phyloP scores from a whole-genome alignment of 805 yeast species.

The Lachancea waltii region DNA sequence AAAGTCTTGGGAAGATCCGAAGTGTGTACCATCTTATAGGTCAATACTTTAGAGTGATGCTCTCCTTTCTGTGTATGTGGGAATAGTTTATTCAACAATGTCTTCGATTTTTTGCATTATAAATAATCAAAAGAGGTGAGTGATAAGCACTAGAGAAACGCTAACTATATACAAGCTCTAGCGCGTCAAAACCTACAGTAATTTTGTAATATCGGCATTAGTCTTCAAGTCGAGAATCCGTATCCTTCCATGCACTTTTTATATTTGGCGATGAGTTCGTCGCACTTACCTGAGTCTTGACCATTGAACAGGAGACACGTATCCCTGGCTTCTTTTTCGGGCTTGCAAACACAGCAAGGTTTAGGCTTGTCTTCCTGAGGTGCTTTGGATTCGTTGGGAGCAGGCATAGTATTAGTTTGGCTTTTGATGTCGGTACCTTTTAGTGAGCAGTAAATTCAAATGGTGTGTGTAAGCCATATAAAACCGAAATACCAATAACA shows the following conservation, averaged over 20 bases:
- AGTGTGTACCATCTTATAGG: constrained; percentile 19
- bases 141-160: too few species aligned
- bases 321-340: constrained; percentile 75
- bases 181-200: too few species aligned
- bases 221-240: too few species aligned
- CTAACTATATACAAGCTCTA: neutral
- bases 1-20: constrained; percentile 20
- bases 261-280: constrained; percentile 61
- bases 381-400: neutral
- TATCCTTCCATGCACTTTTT: constrained; percentile 87
- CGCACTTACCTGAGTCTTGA: constrained; percentile 77
- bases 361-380: constrained; percentile 52
- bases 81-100: too few species aligned
- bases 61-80: too few species aligned
- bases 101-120: neutral
- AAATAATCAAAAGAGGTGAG: too few species aligned
- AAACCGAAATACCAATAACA: too few species aligned
- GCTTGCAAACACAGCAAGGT: constrained; percentile 94
- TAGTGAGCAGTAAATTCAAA: too few species aligned
- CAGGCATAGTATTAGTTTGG: neutral
- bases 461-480: too few species aligned
- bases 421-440: too few species aligned
- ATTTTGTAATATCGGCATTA: too few species aligned
- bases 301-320: constrained; percentile 82
- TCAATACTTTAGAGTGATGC: neutral